A percentile compares a stretch with the other conserved stretches of the same genome.
phyloP scores from a whole-genome alignment of 495 filamentous ascomycete genomes.

The Trichoderma erinaceum region DNA sequence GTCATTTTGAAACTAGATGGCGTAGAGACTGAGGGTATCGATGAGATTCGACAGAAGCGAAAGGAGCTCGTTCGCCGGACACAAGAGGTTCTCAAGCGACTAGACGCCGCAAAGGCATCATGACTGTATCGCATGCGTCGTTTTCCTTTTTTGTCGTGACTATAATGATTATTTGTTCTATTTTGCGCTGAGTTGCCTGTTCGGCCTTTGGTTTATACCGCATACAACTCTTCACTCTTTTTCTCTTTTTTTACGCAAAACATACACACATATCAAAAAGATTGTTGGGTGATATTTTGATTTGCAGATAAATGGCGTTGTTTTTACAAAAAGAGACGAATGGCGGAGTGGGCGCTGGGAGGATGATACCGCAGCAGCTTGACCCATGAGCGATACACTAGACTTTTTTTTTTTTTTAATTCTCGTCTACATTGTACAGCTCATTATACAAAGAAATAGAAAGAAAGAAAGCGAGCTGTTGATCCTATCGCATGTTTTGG shows the following conservation, averaged over 20 bases:
- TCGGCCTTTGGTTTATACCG: background rate
- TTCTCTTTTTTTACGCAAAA: background rate
- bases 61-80: constrained; percentile 72
- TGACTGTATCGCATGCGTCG: background rate
- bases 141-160: background rate
- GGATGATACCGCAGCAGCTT: background rate
- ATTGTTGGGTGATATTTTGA: background rate
- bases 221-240: background rate
- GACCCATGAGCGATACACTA: background rate
- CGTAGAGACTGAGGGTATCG: constrained; percentile 66
- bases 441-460: background rate
- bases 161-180: background rate
- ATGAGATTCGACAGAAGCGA: constrained; percentile 55
- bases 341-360: background rate
- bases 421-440: background rate
- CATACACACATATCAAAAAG: background rate
- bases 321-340: background rate
- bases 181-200: background rate
- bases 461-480: background rate
- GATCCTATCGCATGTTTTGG: background rate
- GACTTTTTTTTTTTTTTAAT: background rate
- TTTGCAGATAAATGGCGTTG: background rate
- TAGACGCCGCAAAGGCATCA: constrained; percentile 45
- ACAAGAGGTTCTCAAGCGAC: constrained; percentile 54
- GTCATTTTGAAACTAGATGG: constrained; percentile 79